Percentiles rank a stretch among this genome's conserved stretches.
phyloP scores from a whole-genome alignment of 1,284 basidiomycete genomes.

The Psilocybe mexicana region DNA sequence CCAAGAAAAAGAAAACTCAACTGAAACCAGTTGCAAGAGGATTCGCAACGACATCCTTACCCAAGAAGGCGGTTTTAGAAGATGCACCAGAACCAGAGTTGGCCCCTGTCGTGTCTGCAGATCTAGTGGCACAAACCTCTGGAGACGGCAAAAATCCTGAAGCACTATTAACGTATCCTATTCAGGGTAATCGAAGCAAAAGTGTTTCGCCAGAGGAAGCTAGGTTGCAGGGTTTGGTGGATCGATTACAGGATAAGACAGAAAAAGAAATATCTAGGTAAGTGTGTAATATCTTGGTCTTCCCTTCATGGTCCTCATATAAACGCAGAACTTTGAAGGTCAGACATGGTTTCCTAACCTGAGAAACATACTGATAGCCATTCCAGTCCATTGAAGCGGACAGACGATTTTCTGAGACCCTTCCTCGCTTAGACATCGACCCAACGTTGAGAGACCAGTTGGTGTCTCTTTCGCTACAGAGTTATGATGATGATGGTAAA shows the following conservation, averaged over 20 bases:
- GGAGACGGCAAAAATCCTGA: background rate
- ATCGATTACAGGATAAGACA: slow-evolving; percentile 83
- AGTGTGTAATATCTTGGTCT: slow-evolving; percentile 44
- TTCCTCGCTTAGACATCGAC: slow-evolving; percentile 71
- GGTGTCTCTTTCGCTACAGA: slow-evolving; percentile 50
- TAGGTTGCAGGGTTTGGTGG: slow-evolving; percentile 67
- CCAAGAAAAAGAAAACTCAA: slow-evolving; percentile 87
- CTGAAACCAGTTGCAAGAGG: slow-evolving; percentile 75
- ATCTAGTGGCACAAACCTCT: background rate
- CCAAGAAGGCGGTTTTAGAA: slow-evolving; percentile 65
- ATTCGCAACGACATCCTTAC: slow-evolving; percentile 88
- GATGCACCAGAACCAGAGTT: slow-evolving; percentile 27
- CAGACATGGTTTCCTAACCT: background rate
- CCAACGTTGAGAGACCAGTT: slow-evolving; percentile 58
- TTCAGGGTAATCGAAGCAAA: slow-evolving; percentile 28
- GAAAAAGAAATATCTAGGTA: slow-evolving; percentile 84
- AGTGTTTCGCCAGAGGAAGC: slow-evolving; percentile 51
- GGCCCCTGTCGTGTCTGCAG: slow-evolving; percentile 1
- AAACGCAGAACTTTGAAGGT: slow-evolving; percentile 46
- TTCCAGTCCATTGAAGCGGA: slow-evolving; percentile 83
- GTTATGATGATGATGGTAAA: slow-evolving; percentile 37
- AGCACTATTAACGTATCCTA: background rate
- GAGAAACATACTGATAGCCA: background rate
- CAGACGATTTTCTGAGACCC: slow-evolving; percentile 68
- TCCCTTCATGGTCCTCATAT: background rate